Evolutionary conservation across 805 yeast genomes (phyloP), one percentile per base, ranked within the genome.

Genomic region (Ogataea trehaloabstinens): DNA sequence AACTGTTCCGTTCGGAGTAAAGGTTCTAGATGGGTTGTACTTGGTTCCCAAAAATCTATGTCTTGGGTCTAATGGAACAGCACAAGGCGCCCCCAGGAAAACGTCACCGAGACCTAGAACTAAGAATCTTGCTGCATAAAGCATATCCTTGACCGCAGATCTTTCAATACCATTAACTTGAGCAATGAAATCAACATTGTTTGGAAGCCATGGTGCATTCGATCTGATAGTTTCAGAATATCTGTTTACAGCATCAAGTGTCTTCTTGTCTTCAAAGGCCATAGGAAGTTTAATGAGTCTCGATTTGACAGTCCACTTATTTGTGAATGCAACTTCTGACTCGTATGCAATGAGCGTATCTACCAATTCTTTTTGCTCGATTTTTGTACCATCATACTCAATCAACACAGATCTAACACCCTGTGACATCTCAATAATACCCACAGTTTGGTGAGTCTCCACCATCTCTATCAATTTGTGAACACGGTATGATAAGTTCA

Each of bases 61-160:
- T 56, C 97, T 81, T 42, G 99, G 99, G 62, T 93, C 98, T 52
- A 91, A 76, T 27, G 99, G 98, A 51, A 91, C 95, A 2, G 98
- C 98, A 71, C 97, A 90, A 20, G 99, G 99, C 3, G 99, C 96
- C 34, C 98, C 98, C 52, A 93, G 73, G 67, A 90, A 91, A 19
- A 93, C 98, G 64, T 93, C 99, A 58, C 98, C 99, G 37, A 91
- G 77, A 39, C 98, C 99, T 46, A 91, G 70, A 5, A 93, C 98
- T 67, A 93, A 70, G 72, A 84, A 93, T 58, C 90, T 74, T 4
- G 98, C 98, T 31, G 85, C 69, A 67, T 89, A 91, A 57, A 93
- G 64, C 83, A 91, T 81, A 51, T 87, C 86, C 45, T 81, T 73
- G 38, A 93, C 91, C 37, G 78, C 85, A 8, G 76, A 68, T 52